Evolutionary conservation across 495 filamentous ascomycete species (phyloP).

Genomic region (Saxophila tyrrhenica): DNA sequence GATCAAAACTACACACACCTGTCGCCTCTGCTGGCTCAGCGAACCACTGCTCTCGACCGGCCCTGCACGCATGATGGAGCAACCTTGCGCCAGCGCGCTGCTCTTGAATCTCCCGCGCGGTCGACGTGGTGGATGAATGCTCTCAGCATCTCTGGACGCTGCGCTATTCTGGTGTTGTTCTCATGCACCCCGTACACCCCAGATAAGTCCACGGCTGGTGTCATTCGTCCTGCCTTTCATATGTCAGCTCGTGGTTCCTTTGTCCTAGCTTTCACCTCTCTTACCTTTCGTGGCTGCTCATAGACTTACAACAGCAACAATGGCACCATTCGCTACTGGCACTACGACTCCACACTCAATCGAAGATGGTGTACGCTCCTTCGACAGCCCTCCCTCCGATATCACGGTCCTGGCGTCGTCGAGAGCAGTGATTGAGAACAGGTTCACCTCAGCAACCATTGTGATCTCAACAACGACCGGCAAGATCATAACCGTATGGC

Average conservation of each 20-base stretch:
- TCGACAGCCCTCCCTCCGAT: background rate
- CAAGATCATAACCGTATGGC: conserved; percentile 71
- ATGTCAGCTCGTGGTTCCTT: background rate
- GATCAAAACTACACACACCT: background rate
- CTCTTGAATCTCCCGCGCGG: background rate
- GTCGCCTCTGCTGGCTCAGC: background rate
- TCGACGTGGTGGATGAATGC: background rate
- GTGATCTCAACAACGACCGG: conserved; percentile 67
- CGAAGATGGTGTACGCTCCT: background rate
- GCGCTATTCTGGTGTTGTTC: background rate
- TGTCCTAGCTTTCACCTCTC: background rate
- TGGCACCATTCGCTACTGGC: conserved; percentile 17
- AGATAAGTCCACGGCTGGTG: background rate
- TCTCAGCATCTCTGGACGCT: background rate
- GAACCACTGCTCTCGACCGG: background rate
- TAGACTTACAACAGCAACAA: background rate
- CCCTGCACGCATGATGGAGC: background rate
- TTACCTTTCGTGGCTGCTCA: background rate
- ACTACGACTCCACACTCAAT: conserved; percentile 4
- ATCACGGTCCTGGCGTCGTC: conserved; percentile 72
- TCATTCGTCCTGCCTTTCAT: background rate
- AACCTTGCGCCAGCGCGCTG: background rate
- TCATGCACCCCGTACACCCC: background rate
- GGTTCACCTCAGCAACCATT: conserved; percentile 66
- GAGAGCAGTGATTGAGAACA: conserved; percentile 57